Conservation (phyloP, 2,329 filamentous ascomycete genomes). For the Colletotrichum tamarilloi region DNA sequence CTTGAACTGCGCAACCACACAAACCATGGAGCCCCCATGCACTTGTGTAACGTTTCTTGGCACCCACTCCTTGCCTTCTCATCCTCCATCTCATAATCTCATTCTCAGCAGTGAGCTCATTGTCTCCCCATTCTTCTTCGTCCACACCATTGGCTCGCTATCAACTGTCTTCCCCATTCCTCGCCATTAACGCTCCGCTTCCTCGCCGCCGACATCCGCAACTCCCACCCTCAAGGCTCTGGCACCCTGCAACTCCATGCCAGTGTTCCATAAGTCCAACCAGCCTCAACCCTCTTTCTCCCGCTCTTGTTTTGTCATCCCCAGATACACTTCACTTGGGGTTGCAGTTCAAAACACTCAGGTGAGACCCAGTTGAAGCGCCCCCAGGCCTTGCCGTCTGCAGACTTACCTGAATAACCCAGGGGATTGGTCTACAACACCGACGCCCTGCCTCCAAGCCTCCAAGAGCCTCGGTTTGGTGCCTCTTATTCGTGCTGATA, state of each 20-base stretch:
- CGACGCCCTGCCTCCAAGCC: neutral
- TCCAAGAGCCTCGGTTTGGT: neutral
- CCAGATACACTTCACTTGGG: neutral
- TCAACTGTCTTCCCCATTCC: neutral
- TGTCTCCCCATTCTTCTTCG: constrained; percentile 11
- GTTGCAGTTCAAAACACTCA: neutral
- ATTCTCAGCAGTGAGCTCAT: constrained; percentile 26
- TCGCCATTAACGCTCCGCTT: neutral
- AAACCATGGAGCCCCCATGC: constrained; percentile 32
- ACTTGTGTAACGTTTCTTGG: constrained; percentile 33
- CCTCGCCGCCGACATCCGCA: constrained; percentile 12
- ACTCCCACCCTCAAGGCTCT: neutral
- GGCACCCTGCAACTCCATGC: neutral
- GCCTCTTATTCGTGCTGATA: neutral
- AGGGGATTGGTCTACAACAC: neutral
- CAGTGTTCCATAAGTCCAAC: neutral
- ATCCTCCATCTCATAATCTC: constrained; percentile 20
- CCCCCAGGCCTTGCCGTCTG: neutral
- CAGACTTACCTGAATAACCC: neutral
- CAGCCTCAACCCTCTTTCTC: neutral
- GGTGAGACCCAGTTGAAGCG: neutral
- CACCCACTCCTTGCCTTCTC: constrained; percentile 15
- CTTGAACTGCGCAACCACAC: constrained; percentile 26
- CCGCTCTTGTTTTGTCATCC: neutral
- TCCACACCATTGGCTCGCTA: neutral